phyloP scores from a whole-genome alignment of 352 stramenopile genomes.

The Phytophthora agathidicida region DNA sequence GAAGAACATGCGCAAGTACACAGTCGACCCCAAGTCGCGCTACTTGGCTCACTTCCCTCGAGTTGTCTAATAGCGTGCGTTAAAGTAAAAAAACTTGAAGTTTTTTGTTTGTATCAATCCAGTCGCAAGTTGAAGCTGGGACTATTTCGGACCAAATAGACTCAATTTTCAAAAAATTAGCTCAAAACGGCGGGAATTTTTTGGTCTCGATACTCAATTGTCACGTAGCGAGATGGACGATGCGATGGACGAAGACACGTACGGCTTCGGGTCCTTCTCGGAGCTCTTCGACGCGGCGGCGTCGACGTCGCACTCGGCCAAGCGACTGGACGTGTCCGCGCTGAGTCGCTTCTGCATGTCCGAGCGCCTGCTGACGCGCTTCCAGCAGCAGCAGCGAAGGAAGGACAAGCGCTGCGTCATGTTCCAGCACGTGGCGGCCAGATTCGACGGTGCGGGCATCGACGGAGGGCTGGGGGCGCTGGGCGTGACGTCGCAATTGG shows the following conservation, averaged over 20 bases:
- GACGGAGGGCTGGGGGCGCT: constrained; percentile 53
- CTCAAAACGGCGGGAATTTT: neutral
- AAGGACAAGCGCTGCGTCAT: constrained; percentile 13
- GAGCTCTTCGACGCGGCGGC: constrained; percentile 49
- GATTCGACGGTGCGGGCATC: constrained; percentile 55
- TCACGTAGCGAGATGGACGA: constrained; percentile 43
- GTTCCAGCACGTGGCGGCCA: constrained; percentile 58
- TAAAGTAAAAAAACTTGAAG: no score
- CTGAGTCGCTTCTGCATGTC: constrained; percentile 59
- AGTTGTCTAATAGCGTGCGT: constrained; percentile 25
- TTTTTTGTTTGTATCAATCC: no score
- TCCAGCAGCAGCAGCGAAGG: constrained; percentile 38
- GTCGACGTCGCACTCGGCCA: constrained; percentile 1
- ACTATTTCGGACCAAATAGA: constrained; percentile 4
- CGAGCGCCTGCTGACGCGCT: constrained; percentile 42
- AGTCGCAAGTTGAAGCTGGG: constrained; percentile 8
- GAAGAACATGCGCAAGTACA: constrained; percentile 83
- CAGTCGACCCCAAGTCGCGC: constrained; percentile 62
- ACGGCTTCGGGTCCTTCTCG: constrained; percentile 73
- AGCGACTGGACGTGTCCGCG: constrained; percentile 41
- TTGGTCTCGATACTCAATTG: neutral
- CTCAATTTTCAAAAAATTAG: neutral
- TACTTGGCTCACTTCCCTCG: constrained; percentile 64
- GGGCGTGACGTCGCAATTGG: constrained; percentile 27
- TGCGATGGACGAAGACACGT: constrained; percentile 68